Conservation (phyloP, 768 basidiomycete genomes). For the Psilocybe subaeruginosa region DNA sequence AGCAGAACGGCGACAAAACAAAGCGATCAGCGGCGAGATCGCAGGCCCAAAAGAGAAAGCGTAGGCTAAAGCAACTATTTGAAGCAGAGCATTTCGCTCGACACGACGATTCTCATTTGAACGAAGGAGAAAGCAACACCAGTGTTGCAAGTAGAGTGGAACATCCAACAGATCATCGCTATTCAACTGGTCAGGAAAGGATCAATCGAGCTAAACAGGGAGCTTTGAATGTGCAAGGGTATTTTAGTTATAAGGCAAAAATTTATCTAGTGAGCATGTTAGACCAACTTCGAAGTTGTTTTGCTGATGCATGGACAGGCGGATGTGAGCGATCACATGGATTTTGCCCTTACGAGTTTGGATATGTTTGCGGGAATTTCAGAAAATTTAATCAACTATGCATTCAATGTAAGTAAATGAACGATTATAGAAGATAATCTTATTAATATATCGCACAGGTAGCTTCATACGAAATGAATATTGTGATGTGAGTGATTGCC, state of each 20-base stretch:
- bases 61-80: constrained; percentile 4
- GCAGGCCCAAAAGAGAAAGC: constrained; percentile 2
- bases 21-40: constrained; percentile 3
- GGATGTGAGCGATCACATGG: constrained; percentile 75
- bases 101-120: not conserved
- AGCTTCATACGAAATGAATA: constrained; percentile 69
- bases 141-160: constrained; percentile 10
- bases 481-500: constrained; percentile 50
- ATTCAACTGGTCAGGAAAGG: not conserved
- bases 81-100: constrained; percentile 7
- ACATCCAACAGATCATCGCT: not conserved
- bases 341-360: constrained; percentile 63
- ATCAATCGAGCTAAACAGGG: constrained; percentile 16
- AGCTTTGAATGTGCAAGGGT: constrained; percentile 38
- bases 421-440: not conserved
- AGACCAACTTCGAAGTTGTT: not conserved
- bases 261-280: constrained; percentile 57
- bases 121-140: not conserved
- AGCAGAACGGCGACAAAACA: not conserved
- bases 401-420: constrained; percentile 59
- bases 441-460: constrained; percentile 36
- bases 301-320: constrained; percentile 39
- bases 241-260: constrained; percentile 65
- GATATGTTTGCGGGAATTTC: constrained; percentile 70
- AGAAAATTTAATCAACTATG: constrained; percentile 70